phyloP scores from a whole-genome alignment of 306 rosid species.

The Heteromeles arbutifolia region DNA sequence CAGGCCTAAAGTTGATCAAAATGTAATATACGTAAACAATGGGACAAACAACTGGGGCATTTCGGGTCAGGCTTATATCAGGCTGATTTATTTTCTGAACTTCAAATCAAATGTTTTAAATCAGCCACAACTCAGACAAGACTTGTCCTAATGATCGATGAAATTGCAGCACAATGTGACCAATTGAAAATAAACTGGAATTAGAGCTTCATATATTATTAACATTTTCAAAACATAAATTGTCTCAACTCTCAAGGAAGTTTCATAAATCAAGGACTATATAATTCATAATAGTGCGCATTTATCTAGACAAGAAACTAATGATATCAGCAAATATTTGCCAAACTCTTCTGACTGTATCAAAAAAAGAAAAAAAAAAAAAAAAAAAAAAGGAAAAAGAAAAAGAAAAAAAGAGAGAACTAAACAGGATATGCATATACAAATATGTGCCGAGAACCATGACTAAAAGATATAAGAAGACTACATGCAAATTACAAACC shows the following conservation, averaged over 20 bases:
- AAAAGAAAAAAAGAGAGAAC: not conserved
- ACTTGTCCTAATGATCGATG: not conserved
- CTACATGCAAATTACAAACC: conserved; percentile 36
- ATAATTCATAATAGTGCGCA: not conserved
- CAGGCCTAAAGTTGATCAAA: not conserved
- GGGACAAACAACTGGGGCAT: not conserved
- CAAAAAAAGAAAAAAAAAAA: not conserved
- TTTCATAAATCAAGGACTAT: not conserved
- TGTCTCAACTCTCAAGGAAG: not conserved
- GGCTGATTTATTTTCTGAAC: not conserved
- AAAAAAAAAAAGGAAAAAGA: too few relatives aligned
- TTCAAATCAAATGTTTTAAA: not conserved
- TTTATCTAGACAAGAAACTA: not conserved
- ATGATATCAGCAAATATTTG: not conserved
- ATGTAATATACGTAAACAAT: not conserved
- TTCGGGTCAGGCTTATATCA: not conserved
- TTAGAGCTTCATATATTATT: not conserved
- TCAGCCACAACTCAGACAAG: not conserved
- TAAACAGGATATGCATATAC: not conserved
- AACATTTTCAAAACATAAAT: not conserved
- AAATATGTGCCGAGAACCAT: not conserved
- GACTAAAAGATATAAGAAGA: not conserved
- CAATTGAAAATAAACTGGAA: not conserved
- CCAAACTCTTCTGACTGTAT: not conserved
- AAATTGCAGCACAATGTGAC: not conserved